phyloP scores from a whole-genome alignment of 2,329 filamentous ascomycete genomes.

The Akanthomyces lecanii region DNA sequence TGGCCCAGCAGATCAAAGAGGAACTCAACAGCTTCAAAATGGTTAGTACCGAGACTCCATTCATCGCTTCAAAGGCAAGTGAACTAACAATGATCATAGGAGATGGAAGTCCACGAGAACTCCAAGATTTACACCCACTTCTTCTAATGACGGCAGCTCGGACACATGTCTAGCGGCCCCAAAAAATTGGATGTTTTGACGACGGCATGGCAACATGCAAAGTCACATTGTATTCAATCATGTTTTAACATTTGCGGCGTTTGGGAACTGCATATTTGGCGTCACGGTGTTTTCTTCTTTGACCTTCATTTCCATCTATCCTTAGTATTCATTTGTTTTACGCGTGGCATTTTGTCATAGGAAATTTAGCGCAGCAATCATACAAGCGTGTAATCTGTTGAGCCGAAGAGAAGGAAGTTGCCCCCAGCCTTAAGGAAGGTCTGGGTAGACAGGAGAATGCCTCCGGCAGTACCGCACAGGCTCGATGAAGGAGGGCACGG shows the following conservation, averaged over 20 bases:
- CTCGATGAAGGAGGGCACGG: constrained; percentile 1
- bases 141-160: constrained; percentile 64
- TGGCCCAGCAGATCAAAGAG: constrained; percentile 98
- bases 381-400: constrained; percentile 19
- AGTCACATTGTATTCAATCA: constrained; percentile 41
- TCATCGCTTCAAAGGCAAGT: background rate
- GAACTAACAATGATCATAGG: constrained; percentile 55
- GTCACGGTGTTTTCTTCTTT: constrained; percentile 49
- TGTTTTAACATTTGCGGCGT: constrained; percentile 47
- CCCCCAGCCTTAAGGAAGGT: background rate
- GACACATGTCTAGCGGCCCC: background rate
- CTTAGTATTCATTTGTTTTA: constrained; percentile 31
- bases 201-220: constrained; percentile 13
- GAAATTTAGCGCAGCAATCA: constrained; percentile 19
- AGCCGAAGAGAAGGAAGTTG: constrained; percentile 19
- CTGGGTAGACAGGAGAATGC: background rate
- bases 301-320: constrained; percentile 34
- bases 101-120: constrained; percentile 99
- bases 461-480: background rate
- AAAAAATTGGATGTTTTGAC: constrained; percentile 13
- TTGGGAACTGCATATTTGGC: constrained; percentile 55
- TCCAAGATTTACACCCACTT: constrained; percentile 99
- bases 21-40: constrained; percentile 99
- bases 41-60: constrained; percentile 33
- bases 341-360: constrained; percentile 19